Conservation (phyloP, 2,329 filamentous ascomycete genomes). For the Hirsutella thompsonii region DNA sequence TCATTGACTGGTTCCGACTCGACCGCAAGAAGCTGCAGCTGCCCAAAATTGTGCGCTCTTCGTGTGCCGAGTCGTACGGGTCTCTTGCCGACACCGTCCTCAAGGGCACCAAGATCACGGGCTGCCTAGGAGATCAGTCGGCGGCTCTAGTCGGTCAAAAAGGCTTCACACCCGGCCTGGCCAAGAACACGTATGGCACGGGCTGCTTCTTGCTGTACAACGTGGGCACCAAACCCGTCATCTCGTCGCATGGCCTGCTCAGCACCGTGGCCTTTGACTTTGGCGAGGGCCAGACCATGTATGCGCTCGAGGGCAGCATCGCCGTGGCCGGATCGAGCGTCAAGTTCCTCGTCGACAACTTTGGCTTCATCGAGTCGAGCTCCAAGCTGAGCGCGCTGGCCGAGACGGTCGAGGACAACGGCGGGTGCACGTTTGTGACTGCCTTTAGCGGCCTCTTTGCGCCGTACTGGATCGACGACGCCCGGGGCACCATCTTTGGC, state of each 20-base stretch:
- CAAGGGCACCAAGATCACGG: conserved; percentile 57
- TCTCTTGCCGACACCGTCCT: conserved; percentile 46
- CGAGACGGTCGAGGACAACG: conserved; percentile 48
- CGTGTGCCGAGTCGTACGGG: conserved; percentile 57
- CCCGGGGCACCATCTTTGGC: conserved; percentile 66
- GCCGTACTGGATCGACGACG: conserved; percentile 78
- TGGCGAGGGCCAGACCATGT: conserved; percentile 51
- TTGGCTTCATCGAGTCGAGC: conserved; percentile 39
- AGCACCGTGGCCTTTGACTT: conserved; percentile 71
- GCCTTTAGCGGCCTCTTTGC: conserved; percentile 73
- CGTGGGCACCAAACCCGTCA: conserved; percentile 65
- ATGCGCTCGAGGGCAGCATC: conserved; percentile 66
- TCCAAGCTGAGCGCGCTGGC: conserved; percentile 31
- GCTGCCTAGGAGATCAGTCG: conserved; percentile 72
- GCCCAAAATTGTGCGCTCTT: conserved; percentile 66
- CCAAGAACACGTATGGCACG: conserved; percentile 80
- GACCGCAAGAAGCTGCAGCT: conserved; percentile 56
- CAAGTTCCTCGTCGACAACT: conserved; percentile 51
- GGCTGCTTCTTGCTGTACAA: conserved; percentile 80
- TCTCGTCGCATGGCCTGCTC: conserved; percentile 64
- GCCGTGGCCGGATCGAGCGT: conserved; percentile 66
- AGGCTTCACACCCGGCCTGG: conserved; percentile 60
- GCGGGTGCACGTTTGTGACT: conserved; percentile 65
- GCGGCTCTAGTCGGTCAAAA: conserved; percentile 70
- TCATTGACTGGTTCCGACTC: conserved; percentile 64